Base-by-base conservation (phyloP, 2,329 filamentous ascomycete genomes). In the Trichoderma harzianum region DNA sequence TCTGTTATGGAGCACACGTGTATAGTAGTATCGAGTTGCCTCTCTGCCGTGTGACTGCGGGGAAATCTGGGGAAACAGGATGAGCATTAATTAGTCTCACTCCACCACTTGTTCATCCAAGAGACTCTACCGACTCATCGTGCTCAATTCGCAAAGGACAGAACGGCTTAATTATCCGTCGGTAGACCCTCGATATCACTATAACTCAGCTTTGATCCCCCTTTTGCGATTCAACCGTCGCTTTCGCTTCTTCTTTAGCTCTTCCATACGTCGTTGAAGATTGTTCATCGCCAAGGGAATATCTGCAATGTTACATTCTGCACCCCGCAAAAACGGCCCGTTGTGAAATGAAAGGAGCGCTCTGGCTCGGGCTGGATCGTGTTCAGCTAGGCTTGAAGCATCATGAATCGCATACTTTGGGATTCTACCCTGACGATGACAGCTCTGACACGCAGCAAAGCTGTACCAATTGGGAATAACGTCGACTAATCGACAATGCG, bases 1-100 rank as follows among this genome's bases (percentile, higher is more conserved):
- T 36, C 6, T 21, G 3, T 1, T 11, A 30, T 58, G 34, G 53
- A 68, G 24, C 28, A 60, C n/a, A 51, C 43, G 8, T 51, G 21
- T 53, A 51, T 51, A 51, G 47, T 53, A 53, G 47, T 8, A 39
- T 36, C 30, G 47, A 28, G 21, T 32, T 32, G 36, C 16, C 36
- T 7, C 30, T 18, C 24, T 24, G 57, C 32, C 53, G 28, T 28
- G 28, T 69, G 61, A 21, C 61, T 69, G 67, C 67, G 57, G 67
- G 66, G 26, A 67, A 69, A 62, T 69, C 67, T 28, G 67, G 67
- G 67, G 57, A 61, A 68, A 30, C 55, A 36, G 55, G n/a, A 53
- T 32, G 39, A 32, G 39, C 16, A 67, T 11, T n/a, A 62, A 36
- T 62, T 32, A 21, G 30, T 57, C 39, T 26, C 30, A 34, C 30